Base-by-base conservation (phyloP, 371 early-diverging fungal species). In the Gilbertella persicaria region DNA sequence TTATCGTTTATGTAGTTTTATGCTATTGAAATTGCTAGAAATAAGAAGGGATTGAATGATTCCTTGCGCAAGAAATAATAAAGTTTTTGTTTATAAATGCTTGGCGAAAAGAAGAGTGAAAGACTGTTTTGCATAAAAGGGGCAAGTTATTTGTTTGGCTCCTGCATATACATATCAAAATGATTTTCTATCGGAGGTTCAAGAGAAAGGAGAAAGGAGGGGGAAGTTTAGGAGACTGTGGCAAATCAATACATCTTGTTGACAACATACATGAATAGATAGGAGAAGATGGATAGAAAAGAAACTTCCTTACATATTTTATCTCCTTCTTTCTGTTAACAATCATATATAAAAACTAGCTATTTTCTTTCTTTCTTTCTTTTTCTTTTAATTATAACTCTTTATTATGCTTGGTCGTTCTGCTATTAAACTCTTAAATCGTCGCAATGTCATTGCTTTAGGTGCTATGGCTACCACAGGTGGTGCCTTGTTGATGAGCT, bases 11-110 rank as follows among this genome's bases (percentile, higher is more conserved):
- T 55, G 12, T 67, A 95, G 85, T 96, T 96, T 68, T 86, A 86
- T 70, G 90, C 91, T 51, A 76, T 96, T 45, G 96, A 96, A 70
- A 88, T 95, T 65, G 92, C 94, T 21, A 82, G 96, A 52, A 93
- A 92, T 78, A 84, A 78, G 60, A 88, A 90, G 56, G 90, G 91
- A 26, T 68, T 84, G 45, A 94, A 94, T 72, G 69, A 53, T 35
- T 57, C 58, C 46, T 47, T 75, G 13, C 66, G 66, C 17, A 59
- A 65, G 20, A 52, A 67, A 46, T 48, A 64, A 54, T 55, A 50
- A 43, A 16, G 10, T 10, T 16, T 19, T 4, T 21, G 17, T 36
- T 35, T 23, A 33, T 7, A 24, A 20, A 37, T 4, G 23, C 20
- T 47, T 37, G 35, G 23, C 21, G 24, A 42, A 45, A 45, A 17